Base-by-base conservation (phyloP, 2,329 filamentous ascomycete species). In the Colletotrichum godetiae region DNA sequence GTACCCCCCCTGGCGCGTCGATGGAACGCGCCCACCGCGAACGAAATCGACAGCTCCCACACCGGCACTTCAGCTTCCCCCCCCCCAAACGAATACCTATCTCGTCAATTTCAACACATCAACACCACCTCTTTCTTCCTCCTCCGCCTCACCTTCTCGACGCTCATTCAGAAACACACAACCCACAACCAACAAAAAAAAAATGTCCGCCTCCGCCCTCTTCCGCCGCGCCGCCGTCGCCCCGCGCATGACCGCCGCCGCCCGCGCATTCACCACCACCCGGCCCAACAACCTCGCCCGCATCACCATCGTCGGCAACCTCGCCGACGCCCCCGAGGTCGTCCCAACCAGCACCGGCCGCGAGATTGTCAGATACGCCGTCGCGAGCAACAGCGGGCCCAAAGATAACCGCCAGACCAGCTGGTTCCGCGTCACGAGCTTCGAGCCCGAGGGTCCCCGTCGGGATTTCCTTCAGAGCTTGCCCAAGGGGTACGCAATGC, bases 231-330 rank as follows among this genome's bases (percentile, higher is more conserved):
- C 84, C 84, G 83, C 77, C 78, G 82, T 84, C 81, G 84, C 84
- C 80, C 84, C 86, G 81, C 84, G 81, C 77, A 77, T 85, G 71
- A 78, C 85, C 71, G 78, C 85, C 71, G 78, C 85, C 71, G 78
- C 85, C 75, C 94, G 95, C 84, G 85, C 92, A 80, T 98, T 98
- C 90, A 94, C 91, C 86, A 91, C 92, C 78, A 92, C 93, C 57
- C 85, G 91, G 53, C 83, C 89, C 62, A 88, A 90, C 75, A 84
- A 88, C 75, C 80, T 97, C 77, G 94, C 97, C 77, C 93, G 92
- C 84, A 93, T 99, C 87, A 93, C 92, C 79, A 87, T 99, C 83
- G 89, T 98, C 78, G 97, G 97, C 80, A 93, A 95, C 83, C 91
- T 99, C 64, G 95, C 90, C 74, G 90, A 91, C 78, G 89, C 91